Base-by-base conservation (phyloP, 2,329 filamentous ascomycete genomes). In the Pseudomassariella vexata region DNA sequence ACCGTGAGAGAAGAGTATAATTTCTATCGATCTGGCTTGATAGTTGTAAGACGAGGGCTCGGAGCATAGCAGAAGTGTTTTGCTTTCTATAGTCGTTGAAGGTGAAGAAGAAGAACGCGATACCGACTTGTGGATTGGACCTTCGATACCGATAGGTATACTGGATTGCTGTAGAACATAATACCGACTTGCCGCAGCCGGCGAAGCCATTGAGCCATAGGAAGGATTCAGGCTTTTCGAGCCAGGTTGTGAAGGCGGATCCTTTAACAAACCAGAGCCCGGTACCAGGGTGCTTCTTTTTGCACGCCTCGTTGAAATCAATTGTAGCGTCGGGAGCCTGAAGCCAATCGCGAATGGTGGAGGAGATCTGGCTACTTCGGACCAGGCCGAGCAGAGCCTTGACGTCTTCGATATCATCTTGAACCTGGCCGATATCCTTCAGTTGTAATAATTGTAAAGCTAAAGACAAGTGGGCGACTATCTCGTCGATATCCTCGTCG, bases 91-190 rank as follows among this genome's bases (percentile, higher is more conserved):
- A 18, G 24, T 62, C 57, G 25, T 52, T 56, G 38, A 61, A 63
- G 3, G 56, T 51, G 30, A 65, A 65, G 43, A 55, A 65, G 41
- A 65, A 65, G 37, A 55, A 62, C 2, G 48, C 53, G 9, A 62
- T 29, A 1, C 47, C 55, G 9, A 50, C 44, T 6, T 32, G 26
- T 6, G 42, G 38, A 14, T 45, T 46, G 9, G 39, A 46, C 10
- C 26, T 36, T 5, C 32, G 41, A 30, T 47, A 37, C 9, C 41
- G 37, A 14, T 39, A 40, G 2, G 48, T 28, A 24, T 53, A 35
- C 24, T 58, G 53, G 25, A 63, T 56, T 7, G 52, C 45, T 2
- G 56, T 62, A 7, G 50, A 60, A 26, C 49, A 57, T 8, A 65
- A 39, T 0, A 65, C 50, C 0, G 57, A 60, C 37, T 65, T 65